phyloP scores from a whole-genome alignment of 2,329 filamentous ascomycete species.

The Colletotrichum nymphaeae region DNA sequence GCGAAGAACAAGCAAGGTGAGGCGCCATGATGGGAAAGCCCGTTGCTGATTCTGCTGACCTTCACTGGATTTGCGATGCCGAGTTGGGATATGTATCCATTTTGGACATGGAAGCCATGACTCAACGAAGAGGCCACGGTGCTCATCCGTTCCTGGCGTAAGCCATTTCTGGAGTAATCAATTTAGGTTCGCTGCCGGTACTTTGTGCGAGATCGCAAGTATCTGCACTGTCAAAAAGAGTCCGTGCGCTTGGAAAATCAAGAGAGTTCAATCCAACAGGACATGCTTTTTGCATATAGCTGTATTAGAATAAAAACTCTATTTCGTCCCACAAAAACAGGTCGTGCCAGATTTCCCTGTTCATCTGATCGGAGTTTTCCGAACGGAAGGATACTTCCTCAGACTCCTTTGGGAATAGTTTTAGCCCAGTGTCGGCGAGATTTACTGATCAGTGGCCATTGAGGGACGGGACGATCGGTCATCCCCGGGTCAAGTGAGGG shows the following conservation, averaged over 20 bases:
- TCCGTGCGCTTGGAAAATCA: background rate
- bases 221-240: background rate
- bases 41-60: background rate
- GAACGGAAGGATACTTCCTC: no score
- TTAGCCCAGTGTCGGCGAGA: no score
- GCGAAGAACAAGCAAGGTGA: background rate
- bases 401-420: no score
- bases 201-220: background rate
- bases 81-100: background rate
- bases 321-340: no score
- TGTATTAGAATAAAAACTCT: no score
- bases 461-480: no score
- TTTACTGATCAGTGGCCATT: no score
- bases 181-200: background rate
- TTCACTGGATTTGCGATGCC: background rate
- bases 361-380: no score
- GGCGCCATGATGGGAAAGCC: conserved; percentile 4
- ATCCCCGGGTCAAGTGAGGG: no score
- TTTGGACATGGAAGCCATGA: background rate
- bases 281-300: conserved; percentile 8
- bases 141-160: conserved; percentile 1
- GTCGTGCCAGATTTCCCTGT: no score
- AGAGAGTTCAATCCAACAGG: conserved; percentile 3
- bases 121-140: background rate
- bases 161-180: conserved; percentile 13